Percentiles rank a stretch among this genome's conserved stretches.
Evolutionary conservation across 2,329 filamentous ascomycete species (phyloP).

Genomic region (Zasmidium cellare): DNA sequence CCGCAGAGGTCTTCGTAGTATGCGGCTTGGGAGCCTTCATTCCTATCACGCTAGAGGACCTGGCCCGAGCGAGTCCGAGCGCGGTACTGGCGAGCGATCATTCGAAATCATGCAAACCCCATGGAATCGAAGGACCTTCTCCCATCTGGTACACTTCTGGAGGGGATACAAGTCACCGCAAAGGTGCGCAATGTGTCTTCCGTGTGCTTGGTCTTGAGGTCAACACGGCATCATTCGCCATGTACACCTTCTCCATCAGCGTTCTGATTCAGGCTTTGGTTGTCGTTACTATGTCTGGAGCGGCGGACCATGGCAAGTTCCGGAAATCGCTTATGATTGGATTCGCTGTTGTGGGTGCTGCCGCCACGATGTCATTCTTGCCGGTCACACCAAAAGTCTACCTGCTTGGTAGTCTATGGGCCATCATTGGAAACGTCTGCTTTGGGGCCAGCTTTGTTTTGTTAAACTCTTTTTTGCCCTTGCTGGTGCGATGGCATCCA

Average conservation of each 20-base stretch:
- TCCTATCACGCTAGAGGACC: constrained; percentile 89
- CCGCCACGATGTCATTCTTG: constrained; percentile 86
- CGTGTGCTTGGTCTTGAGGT: constrained; percentile 79
- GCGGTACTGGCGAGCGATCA: constrained; percentile 81
- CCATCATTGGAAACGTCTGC: constrained; percentile 88
- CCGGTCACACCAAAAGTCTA: constrained; percentile 74
- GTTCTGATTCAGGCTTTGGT: constrained; percentile 85
- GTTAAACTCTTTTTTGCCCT: constrained; percentile 88
- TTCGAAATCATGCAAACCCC: constrained; percentile 63
- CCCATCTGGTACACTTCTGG: neutral
- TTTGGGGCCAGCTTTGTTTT: constrained; percentile 95
- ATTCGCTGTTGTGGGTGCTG: constrained; percentile 82
- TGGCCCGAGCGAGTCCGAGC: constrained; percentile 74
- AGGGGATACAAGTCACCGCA: constrained; percentile 22
- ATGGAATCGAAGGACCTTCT: constrained; percentile 11
- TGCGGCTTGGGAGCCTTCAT: constrained; percentile 90
- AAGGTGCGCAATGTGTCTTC: constrained; percentile 73
- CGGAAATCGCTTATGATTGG: constrained; percentile 81
- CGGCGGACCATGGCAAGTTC: constrained; percentile 86
- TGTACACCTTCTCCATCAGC: constrained; percentile 96
- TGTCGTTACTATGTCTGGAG: constrained; percentile 94
- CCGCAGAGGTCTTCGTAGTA: constrained; percentile 93
- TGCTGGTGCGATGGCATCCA: constrained; percentile 80
- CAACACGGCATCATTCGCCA: constrained; percentile 95
- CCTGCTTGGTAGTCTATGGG: constrained; percentile 76